Conservation (phyloP, 768 basidiomycete genomes). For the Asterophora parasitica region DNA sequence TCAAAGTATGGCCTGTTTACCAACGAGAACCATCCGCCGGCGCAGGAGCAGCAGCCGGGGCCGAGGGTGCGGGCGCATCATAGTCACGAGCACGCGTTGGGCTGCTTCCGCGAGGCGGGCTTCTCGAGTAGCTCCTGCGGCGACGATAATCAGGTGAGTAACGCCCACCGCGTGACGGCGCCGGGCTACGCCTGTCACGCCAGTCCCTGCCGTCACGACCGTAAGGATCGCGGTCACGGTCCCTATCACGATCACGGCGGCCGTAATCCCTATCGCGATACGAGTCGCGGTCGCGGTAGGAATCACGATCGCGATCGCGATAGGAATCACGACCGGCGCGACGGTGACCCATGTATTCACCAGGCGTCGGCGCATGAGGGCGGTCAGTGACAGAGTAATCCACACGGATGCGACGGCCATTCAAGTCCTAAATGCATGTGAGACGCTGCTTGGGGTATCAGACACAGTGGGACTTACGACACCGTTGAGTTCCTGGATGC, state of each 20-base stretch:
- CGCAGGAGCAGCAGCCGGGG: conserved; percentile 36
- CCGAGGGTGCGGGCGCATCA: conserved; percentile 25
- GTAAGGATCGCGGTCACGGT: conserved; percentile 58
- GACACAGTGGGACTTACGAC: conserved; percentile 50
- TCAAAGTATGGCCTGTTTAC: conserved; percentile 37
- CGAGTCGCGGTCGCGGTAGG: conserved; percentile 33
- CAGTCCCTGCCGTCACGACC: conserved; percentile 71
- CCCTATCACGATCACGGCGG: conserved; percentile 48
- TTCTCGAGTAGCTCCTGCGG: conserved; percentile 74
- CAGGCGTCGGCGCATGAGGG: conserved; percentile 94
- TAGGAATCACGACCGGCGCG: conserved; percentile 44
- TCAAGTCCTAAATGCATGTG: conserved; percentile 61
- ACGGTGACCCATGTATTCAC: conserved; percentile 95
- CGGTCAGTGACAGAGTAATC: conserved; percentile 94
- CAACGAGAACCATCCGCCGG: conserved; percentile 42
- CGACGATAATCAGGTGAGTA: conserved; percentile 76
- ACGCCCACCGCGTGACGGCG: conserved; percentile 55
- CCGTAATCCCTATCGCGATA: conserved; percentile 53
- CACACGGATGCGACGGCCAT: conserved; percentile 93
- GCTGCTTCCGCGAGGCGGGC: conserved; percentile 72
- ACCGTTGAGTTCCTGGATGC: conserved; percentile 90
- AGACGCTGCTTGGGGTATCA: neutral
- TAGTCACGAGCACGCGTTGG: conserved; percentile 38
- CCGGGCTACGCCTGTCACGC: conserved; percentile 77
- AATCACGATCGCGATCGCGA: conserved; percentile 32